Evolutionary conservation across 2,329 filamentous ascomycete species (phyloP).

Genomic region (Hypoxylon sp.): DNA sequence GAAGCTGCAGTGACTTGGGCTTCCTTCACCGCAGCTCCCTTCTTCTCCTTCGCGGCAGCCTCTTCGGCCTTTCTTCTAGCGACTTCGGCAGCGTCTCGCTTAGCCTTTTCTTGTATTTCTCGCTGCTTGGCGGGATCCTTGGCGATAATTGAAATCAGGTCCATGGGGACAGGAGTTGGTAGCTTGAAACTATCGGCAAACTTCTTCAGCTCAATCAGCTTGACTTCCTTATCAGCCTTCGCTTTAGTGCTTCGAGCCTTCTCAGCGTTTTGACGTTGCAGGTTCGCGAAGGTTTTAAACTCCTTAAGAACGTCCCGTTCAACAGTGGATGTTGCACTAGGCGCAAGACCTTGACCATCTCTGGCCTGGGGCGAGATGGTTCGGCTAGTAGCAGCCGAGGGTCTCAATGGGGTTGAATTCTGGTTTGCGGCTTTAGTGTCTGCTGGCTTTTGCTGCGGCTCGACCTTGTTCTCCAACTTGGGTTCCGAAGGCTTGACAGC

Average conservation of each 20-base stretch:
- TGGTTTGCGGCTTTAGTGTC: conserved; percentile 48
- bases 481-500: conserved; percentile 52
- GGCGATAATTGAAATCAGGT: conserved; percentile 93
- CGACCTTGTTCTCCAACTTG: conserved; percentile 54
- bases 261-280: conserved; percentile 68
- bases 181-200: conserved; percentile 96
- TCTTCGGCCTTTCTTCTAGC: conserved; percentile 60
- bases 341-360: conserved; percentile 57
- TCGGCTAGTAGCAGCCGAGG: conserved; percentile 58
- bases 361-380: conserved; percentile 57
- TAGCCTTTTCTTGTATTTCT: conserved; percentile 90
- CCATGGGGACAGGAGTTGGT: conserved; percentile 88
- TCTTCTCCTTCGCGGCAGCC: conserved; percentile 65
- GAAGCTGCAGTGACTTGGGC: conserved; percentile 55
- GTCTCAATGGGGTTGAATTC: conserved; percentile 48
- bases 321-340: conserved; percentile 71
- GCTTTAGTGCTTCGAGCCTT: conserved; percentile 69
- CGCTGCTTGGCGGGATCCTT: conserved; percentile 97
- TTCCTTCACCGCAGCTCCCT: conserved; percentile 63
- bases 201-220: conserved; percentile 93
- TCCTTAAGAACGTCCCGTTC: conserved; percentile 72
- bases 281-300: conserved; percentile 74
- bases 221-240: conserved; percentile 86
- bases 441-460: conserved; percentile 46
- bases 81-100: conserved; percentile 78